Evolutionary conservation across 1,284 basidiomycete genomes (phyloP), one percentile per base, ranked within the genome.

Genomic region (Trametes hirsuta): DNA sequence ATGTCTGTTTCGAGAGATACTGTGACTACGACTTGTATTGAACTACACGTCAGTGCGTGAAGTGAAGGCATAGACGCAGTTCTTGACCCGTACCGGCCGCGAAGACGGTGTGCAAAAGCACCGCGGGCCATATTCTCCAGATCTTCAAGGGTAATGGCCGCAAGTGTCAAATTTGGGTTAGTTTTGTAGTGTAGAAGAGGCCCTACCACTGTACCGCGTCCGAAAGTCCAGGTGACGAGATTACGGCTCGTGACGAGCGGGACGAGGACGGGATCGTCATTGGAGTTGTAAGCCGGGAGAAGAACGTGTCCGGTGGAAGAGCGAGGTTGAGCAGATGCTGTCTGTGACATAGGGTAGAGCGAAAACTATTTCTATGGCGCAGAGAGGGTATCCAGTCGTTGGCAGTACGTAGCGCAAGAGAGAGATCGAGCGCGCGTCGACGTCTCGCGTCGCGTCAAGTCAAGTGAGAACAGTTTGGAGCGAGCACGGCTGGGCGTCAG

Each of bases 51-150:
- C 21, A 51, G 12, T 18, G 42, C 2, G 24, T 12, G 18, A 15
- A 2, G 22, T 1, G 2, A 40, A 22, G 50, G n/a, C 42, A 56
- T 22, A 37, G 40, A 35, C 47, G 10, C 42, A 47, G 30, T 30
- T 8, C 30, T 25, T 25, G 51, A 35, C 64, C 15, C 75, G 44
- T 63, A 84, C 82, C 76, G 42, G 78, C 79, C 1, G 86, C 84
- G 64, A 87, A 86, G 4, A 77, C 54, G 1, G 85, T 86, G 68
- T 87, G 84, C 21, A 88, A 69, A 11, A 86, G 65, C 2, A 87
- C 85, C 0, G 86, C 85, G 0, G 85, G 86, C 86, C 86, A 89
- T 67, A 87, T 86, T 50, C 81, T 77, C 83, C 84, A 86, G 14
- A 87, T 78, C 85, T 87, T 21, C 1, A 22, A 3, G 1, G 1